phyloP scores from a whole-genome alignment of 2,329 filamentous ascomycete genomes.

The Fusarium tricinctum region DNA sequence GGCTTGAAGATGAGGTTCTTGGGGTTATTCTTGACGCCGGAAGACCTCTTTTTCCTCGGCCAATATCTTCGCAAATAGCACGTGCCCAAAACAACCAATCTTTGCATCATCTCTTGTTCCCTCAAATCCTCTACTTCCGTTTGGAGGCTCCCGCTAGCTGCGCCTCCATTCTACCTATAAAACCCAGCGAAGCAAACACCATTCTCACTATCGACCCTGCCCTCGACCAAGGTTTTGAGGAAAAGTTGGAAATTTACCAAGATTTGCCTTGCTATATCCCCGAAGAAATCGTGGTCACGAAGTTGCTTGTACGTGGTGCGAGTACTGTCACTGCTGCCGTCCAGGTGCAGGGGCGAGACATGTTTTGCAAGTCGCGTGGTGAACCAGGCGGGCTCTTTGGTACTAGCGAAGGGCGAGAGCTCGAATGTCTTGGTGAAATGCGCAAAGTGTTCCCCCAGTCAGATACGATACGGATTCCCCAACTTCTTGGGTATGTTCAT shows the following conservation, averaged over 20 bases:
- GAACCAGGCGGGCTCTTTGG: fast-evolving
- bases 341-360: fast-evolving
- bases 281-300: fast-evolving
- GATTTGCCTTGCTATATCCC: neutral
- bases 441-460: neutral
- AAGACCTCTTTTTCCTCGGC: neutral
- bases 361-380: conserved; percentile 1
- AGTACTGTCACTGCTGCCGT: neutral
- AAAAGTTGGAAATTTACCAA: neutral
- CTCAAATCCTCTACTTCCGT: neutral
- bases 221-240: fast-evolving
- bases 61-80: fast-evolving
- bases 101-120: neutral
- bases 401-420: neutral
- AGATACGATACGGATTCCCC: neutral
- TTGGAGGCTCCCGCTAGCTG: fast-evolving
- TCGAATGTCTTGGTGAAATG: neutral
- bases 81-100: fast-evolving
- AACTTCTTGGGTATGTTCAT: neutral
- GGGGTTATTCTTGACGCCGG: neutral
- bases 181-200: neutral
- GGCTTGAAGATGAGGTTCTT: neutral
- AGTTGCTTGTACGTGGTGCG: neutral
- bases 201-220: neutral
- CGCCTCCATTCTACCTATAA: neutral